Conservation (phyloP, 257 asterid species). For the Solanum bulbocastanum region DNA sequence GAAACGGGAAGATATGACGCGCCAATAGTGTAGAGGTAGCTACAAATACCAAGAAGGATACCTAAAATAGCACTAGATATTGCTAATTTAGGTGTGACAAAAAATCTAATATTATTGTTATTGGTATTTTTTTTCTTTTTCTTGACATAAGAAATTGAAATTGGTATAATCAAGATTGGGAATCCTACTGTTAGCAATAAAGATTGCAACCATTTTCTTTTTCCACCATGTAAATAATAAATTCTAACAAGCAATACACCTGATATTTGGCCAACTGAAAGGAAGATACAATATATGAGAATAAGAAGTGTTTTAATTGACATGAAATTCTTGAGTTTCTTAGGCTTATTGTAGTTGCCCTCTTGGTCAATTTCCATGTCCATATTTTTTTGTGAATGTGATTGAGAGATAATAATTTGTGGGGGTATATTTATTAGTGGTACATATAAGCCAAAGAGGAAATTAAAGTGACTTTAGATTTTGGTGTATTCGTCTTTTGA, state of each 20-base stretch:
- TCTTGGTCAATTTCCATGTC: not conserved
- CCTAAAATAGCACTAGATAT: slow-evolving; percentile 10
- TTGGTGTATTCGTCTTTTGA: too few species aligned
- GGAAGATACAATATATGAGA: slow-evolving; percentile 4
- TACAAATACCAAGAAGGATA: slow-evolving; percentile 8
- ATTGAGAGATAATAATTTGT: not conserved
- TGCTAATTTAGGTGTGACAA: slow-evolving; percentile 8
- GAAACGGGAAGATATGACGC: slow-evolving; percentile 18
- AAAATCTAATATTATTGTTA: not conserved
- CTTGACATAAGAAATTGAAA: not conserved
- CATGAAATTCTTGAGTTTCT: not conserved
- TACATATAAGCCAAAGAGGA: too few species aligned
- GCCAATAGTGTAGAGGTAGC: slow-evolving; percentile 24
- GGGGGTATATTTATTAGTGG: not conserved
- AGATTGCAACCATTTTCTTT: slow-evolving; percentile 19
- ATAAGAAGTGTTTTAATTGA: slow-evolving; percentile 8
- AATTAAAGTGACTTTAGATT: too few species aligned
- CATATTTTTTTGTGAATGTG: not conserved
- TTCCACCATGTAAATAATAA: slow-evolving; percentile 22
- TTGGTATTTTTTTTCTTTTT: not conserved
- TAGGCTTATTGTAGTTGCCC: not conserved
- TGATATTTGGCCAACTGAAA: slow-evolving; percentile 17
- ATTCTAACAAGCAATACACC: slow-evolving; percentile 18
- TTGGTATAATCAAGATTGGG: slow-evolving; percentile 21
- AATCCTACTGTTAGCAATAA: slow-evolving; percentile 23